Base-by-base conservation (phyloP, 257 asterid genomes). In the Linderniella brevidens region DNA sequence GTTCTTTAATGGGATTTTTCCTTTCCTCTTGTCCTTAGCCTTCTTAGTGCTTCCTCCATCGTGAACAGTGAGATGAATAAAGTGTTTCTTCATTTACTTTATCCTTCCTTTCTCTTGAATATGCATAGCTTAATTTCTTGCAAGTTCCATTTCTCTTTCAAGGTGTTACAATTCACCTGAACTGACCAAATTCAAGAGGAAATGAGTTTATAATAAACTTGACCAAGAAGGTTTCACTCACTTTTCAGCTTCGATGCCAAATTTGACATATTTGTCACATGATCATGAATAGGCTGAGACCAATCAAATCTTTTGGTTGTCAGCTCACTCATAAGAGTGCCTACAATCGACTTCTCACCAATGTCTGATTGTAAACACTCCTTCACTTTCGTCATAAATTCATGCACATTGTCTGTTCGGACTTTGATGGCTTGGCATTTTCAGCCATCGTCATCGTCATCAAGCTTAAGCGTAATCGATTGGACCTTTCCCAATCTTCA, bases 161-260 rank as follows among this genome's bases (percentile, higher is more conserved):
- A n/a, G 43, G 43, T 38, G 43, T 38, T 38, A 38, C 8, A 38
- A 8, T 38, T 38, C 43, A 38, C 5, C 14, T 38, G 43, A 38
- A 38, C 43, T 38, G 14, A n/a, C 43, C 43, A 38, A 38, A 38
- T 9, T 38, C 43, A 38, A 38, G 43, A 38, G 43, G 14, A 38
- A n/a, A 9, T 38, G 12, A 38, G 43, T 38, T 38, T 11, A 38
- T 38, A 9, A 38, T 38, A 38, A 38, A 38, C 43, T 38, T 3
- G 8, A 38, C 43, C 8, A 38, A 38, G 8, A 38, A 8, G 43
- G 3, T 9, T 38, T 8, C 5, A 2, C 43, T 38, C 43, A 38
- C 43, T 2, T 38, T n/a, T n/a, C 3, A 9, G 14, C 43, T n/a
- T 38, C 6, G 32, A 38, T 38, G 12, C 12, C 14, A 38, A 8